Percentiles rank a stretch among this genome's conserved stretches.
phyloP scores from a whole-genome alignment of 805 yeast species.

The Zygoascus tannicola region DNA sequence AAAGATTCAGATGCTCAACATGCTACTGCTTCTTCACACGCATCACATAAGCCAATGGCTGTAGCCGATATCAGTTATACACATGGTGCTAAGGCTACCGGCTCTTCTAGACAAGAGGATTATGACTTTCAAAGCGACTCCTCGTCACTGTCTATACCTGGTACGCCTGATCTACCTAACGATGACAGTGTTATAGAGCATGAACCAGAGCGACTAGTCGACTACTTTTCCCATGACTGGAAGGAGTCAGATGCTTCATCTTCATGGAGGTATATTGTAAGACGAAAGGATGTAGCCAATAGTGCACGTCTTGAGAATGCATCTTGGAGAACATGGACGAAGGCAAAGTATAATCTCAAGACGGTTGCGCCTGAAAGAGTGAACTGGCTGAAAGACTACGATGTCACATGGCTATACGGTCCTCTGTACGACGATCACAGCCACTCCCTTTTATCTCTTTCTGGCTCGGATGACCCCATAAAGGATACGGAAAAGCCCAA shows the following conservation, averaged over 20 bases:
- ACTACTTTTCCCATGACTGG: conserved; percentile 93
- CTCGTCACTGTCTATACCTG: conserved; percentile 15
- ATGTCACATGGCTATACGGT: conserved; percentile 97
- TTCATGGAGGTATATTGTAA: conserved; percentile 91
- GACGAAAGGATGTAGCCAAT: conserved; percentile 76
- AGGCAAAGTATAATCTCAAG: conserved; percentile 50
- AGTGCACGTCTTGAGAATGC: conserved; percentile 76
- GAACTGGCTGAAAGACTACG: conserved; percentile 95
- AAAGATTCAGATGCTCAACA: background rate
- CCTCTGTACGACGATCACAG: conserved; percentile 50
- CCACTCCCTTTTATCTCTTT: conserved; percentile 10
- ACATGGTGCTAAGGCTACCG: too few species aligned
- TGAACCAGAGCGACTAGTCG: conserved; percentile 87
- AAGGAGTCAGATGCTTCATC: conserved; percentile 86
- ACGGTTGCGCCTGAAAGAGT: conserved; percentile 88
- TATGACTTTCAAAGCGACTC: conserved; percentile 8
- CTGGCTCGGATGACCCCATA: background rate
- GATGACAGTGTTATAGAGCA: conserved; percentile 75
- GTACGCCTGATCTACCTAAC: conserved; percentile 20
- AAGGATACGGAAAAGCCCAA: conserved; percentile 3
- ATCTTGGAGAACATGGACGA: conserved; percentile 94
- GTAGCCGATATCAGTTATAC: background rate
- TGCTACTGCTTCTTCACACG: background rate
- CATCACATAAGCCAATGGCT: background rate
- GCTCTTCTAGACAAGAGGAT: conserved; percentile 5